Evolutionary conservation across 2,329 filamentous ascomycete genomes (phyloP), one percentile per base, ranked within the genome.

Genomic region (Chaetomium sp.): DNA sequence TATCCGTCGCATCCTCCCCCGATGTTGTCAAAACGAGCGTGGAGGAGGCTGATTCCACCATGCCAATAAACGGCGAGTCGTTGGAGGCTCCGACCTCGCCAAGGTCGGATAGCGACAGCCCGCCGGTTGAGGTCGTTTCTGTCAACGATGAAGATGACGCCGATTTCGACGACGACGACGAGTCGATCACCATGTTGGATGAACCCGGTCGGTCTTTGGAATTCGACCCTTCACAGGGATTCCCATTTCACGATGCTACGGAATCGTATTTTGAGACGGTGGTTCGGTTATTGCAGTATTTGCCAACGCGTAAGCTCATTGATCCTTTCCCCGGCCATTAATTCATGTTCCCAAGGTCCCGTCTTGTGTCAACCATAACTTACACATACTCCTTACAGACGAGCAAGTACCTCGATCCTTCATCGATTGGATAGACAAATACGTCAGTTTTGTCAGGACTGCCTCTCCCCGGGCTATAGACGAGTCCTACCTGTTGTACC

Each of bases 341-440:
- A 8, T 12, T 42, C 11, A n/a, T 42, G 11, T 8, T 27, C 19
- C 3, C 19, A 27, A 27, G 19, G 19, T 10, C 11, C 27, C 42
- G 32, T 12, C 5, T 10, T 37, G 10, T 14, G 32, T 19, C 2
- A 11, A 19, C 6, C 9, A 37, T 3, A 52, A 52, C 68, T 72
- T 60, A 72, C 59, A 51, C 35, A 37, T 14, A 49, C 9, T 10
- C 70, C 3, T 12, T 12, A 66, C 74, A 60, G 76, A 78, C 36
- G 73, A 76, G 14, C 69, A 72, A 10, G 71, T 77, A 32, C 65
- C 82, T 19, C 63, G 68, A 14, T 69, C 69, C 49, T 56, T 85
- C 11, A 69, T 73, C 14, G 67, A 68, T 5, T 86, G 81, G 80
- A 71, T 84, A 32, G 71, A 74, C 6, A 68, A 66, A 12, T 82